Conservation (phyloP, 352 stramenopile species). For the Pythium pyrilobum region DNA sequence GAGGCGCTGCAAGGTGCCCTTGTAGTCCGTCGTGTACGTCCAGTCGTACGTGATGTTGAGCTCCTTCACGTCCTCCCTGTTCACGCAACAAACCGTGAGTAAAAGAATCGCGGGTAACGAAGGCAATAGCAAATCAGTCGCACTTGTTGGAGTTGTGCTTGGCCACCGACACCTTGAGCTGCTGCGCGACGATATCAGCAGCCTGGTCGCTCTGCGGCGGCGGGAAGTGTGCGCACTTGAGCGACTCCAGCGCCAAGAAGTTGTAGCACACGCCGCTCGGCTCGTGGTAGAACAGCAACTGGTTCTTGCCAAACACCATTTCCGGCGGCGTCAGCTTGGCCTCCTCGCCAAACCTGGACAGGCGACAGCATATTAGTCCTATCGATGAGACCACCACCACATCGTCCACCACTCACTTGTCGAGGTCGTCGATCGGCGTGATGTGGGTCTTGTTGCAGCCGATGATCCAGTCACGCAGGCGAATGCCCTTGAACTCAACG, state of each 20-base stretch:
- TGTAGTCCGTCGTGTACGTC: conserved; percentile 83
- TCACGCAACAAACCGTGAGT: background rate
- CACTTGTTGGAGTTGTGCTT: conserved; percentile 79
- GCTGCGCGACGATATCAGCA: conserved; percentile 49
- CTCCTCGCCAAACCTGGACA: conserved; percentile 44
- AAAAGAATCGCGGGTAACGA: no score
- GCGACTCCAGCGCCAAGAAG: conserved; percentile 69
- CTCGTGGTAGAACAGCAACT: conserved; percentile 70
- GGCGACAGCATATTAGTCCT: background rate
- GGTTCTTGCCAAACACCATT: conserved; percentile 86
- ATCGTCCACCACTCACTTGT: conserved; percentile 32
- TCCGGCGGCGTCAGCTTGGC: conserved; percentile 73
- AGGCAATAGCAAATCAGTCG: conserved; percentile 1
- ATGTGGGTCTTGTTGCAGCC: conserved; percentile 82
- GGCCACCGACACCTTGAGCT: conserved; percentile 76
- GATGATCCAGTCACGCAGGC: conserved; percentile 56
- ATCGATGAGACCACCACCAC: background rate
- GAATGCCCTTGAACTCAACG: conserved; percentile 67
- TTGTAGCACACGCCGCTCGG: conserved; percentile 66
- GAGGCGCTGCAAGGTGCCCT: conserved; percentile 61
- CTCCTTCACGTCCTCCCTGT: conserved; percentile 74
- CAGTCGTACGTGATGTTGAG: conserved; percentile 81
- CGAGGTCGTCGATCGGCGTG: conserved; percentile 63
- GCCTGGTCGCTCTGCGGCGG: conserved; percentile 31
- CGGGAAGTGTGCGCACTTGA: conserved; percentile 68